Conservation (phyloP, 208 protist genomes). For the Leishmania major region DNA sequence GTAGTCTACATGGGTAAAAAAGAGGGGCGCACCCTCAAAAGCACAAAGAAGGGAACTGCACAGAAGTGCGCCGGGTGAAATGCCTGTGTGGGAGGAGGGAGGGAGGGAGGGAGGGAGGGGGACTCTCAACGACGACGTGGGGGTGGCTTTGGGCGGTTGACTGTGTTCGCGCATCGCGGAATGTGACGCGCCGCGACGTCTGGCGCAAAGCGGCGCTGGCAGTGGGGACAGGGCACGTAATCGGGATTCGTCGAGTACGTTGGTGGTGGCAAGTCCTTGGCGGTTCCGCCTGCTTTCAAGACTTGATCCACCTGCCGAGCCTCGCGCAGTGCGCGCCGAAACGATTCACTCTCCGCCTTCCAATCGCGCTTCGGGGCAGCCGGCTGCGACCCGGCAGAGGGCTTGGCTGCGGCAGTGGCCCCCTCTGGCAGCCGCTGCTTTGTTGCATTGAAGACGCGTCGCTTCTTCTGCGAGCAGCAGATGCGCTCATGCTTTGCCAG, state of each 20-base stretch:
- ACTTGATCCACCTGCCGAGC: conserved; percentile 79
- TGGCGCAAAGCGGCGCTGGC: conserved; percentile 79
- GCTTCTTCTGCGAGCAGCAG: conserved; percentile 61
- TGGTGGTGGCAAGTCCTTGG: conserved; percentile 82
- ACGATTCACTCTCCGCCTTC: conserved; percentile 81
- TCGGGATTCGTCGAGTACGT: conserved; percentile 87
- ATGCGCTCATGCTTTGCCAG: conserved; percentile 70
- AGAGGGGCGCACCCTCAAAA: neutral
- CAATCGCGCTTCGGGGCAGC: conserved; percentile 72
- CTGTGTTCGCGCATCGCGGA: conserved; percentile 77
- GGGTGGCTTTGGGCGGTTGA: conserved; percentile 85
- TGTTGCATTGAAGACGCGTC: conserved; percentile 78
- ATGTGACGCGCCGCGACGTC: conserved; percentile 88
- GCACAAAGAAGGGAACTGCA: neutral
- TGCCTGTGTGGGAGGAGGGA: neutral
- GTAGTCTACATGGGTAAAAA: neutral
- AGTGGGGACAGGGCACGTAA: conserved; percentile 89
- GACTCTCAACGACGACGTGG: conserved; percentile 47
- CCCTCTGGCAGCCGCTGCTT: conserved; percentile 56
- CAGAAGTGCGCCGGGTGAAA: neutral
- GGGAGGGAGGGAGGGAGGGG: too few species aligned
- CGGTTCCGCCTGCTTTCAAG: conserved; percentile 72
- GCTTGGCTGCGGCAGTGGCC: neutral
- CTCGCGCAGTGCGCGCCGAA: conserved; percentile 74
- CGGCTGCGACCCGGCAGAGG: neutral